Conservation (phyloP, 1,284 basidiomycete genomes). For the Ceratobasidium sp. region DNA sequence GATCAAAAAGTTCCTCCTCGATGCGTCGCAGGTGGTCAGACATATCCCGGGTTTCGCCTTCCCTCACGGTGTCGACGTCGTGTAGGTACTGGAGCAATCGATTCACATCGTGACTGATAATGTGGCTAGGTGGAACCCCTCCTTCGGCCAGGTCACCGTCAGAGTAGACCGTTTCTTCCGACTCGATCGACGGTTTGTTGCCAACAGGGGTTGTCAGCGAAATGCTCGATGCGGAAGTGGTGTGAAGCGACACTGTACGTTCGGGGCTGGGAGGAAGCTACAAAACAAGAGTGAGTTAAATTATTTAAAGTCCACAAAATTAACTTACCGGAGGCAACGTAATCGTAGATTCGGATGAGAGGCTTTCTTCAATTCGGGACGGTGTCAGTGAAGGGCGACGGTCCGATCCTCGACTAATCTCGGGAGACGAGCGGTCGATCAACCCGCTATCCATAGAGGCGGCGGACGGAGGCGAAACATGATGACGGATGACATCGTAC, state of each 20-base stretch:
- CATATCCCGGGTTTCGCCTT: slow-evolving; percentile 71
- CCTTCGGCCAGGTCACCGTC: slow-evolving; percentile 51
- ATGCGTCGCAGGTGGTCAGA: slow-evolving; percentile 72
- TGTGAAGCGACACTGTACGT: slow-evolving; percentile 52
- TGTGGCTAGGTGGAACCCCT: slow-evolving; percentile 58
- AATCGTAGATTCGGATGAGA: slow-evolving; percentile 20
- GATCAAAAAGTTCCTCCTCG: slow-evolving; percentile 70
- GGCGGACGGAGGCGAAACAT: slow-evolving; percentile 5
- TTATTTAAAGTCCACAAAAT: slow-evolving; percentile 48
- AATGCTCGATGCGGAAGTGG: slow-evolving; percentile 63
- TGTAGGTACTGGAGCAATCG: slow-evolving; percentile 74
- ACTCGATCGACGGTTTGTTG: slow-evolving; percentile 68
- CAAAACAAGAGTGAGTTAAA: slow-evolving; percentile 53
- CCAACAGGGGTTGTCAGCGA: slow-evolving; percentile 71
- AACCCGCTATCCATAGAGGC: slow-evolving; percentile 2
- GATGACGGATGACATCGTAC: slow-evolving; percentile 35
- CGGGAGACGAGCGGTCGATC: not conserved
- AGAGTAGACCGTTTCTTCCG: slow-evolving; percentile 66
- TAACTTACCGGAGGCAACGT: slow-evolving; percentile 33
- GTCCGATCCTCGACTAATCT: not conserved
- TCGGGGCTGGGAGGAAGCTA: slow-evolving; percentile 59
- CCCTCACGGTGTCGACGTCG: slow-evolving; percentile 69
- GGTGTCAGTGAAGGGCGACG: slow-evolving; percentile 34
- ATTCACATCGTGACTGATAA: slow-evolving; percentile 74
- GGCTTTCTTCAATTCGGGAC: slow-evolving; percentile 12